Evolutionary conservation across 202 grass and related monocot species (phyloP).

Genomic region (Saccharum hybrid): DNA sequence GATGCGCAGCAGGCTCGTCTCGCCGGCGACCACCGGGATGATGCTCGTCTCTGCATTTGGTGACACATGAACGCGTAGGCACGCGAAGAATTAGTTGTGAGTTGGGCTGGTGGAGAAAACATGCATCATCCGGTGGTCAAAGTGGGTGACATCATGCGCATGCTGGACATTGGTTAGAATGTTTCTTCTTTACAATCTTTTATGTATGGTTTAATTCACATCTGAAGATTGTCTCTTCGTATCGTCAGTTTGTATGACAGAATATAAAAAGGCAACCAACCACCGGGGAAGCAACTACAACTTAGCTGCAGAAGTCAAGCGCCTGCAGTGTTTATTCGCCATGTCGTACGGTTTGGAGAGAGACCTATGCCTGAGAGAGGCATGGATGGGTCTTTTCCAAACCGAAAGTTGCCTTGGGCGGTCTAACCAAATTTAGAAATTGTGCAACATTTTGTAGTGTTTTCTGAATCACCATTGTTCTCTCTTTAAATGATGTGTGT

Average conservation of each 20-base stretch:
- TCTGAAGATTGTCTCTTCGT: slow-evolving; percentile 20
- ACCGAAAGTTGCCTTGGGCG: slow-evolving; percentile 16
- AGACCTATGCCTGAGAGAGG: not conserved
- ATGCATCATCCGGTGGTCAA: not conserved
- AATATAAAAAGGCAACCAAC: not conserved
- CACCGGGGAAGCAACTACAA: not conserved
- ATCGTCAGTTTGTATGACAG: not conserved
- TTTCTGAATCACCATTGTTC: not conserved
- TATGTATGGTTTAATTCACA: not conserved
- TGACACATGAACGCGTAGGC: not conserved
- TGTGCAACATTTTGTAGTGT: not conserved
- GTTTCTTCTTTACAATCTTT: not conserved
- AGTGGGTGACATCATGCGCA: not conserved
- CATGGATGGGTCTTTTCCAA: slow-evolving; percentile 33
- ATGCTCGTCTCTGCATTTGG: slow-evolving; percentile 67
- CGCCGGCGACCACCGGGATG: slow-evolving; percentile 66
- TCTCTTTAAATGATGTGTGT: not conserved
- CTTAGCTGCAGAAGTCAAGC: not conserved
- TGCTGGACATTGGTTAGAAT: slow-evolving; percentile 8
- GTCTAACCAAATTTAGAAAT: slow-evolving; percentile 40
- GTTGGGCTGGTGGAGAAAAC: not conserved
- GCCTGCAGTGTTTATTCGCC: not conserved
- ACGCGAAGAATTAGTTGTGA: slow-evolving; percentile 15
- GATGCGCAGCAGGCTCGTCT: slow-evolving; percentile 78
- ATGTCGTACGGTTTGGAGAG: not conserved